These are phyloP conservation scores for Brasenia schreberi DNA, from an alignment of 164 flowering plant species.

Conservation along the genomic window DNA sequence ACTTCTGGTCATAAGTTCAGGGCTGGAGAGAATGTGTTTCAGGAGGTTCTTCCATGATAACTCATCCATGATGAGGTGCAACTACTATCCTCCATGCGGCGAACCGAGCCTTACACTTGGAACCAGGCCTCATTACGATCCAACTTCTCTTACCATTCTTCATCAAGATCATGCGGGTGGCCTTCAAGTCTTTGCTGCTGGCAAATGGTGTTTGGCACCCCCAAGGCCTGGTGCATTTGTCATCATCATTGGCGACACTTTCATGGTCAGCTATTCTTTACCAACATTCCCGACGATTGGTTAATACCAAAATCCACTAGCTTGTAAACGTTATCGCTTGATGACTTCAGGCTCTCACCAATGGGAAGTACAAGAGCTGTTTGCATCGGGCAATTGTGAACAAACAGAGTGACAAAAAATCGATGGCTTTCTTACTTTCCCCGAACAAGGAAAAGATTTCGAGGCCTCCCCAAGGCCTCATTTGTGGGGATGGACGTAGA, in stretches of 20 bases:
- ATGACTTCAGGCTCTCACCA: slow-evolving; percentile 6
- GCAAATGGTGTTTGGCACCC: slow-evolving; percentile 1
- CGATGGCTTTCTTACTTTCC: slow-evolving; percentile 27
- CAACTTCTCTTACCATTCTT: slow-evolving; percentile 6
- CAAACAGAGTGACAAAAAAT: slow-evolving; percentile 13
- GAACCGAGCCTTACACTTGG: slow-evolving; percentile 3
- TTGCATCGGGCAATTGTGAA: slow-evolving; percentile 30
- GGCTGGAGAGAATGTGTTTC: slow-evolving; percentile 20
- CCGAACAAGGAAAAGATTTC: slow-evolving; percentile 27
- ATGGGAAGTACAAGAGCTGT: slow-evolving; percentile 29
- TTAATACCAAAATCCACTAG: too few species aligned
- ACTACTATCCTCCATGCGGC: slow-evolving; percentile 5
- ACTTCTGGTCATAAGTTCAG: slow-evolving; percentile 33
- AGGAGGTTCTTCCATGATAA: slow-evolving; percentile 16
- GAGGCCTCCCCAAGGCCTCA: slow-evolving; percentile 7
- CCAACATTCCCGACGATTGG: too few species aligned
- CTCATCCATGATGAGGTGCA: slow-evolving; percentile 5
- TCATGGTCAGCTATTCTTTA: not conserved
- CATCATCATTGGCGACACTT: slow-evolving; percentile 3
- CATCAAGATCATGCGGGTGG: slow-evolving; percentile 5
- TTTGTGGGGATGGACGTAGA: slow-evolving; percentile 4
- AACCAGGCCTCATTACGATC: slow-evolving; percentile 6
- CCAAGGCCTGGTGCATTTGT: slow-evolving; percentile 1
- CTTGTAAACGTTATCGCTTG: not conserved
- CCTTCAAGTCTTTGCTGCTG: slow-evolving; percentile 1